Percentiles rank a stretch among this genome's conserved stretches.
These are phyloP conservation scores for Drosera capensis DNA, from an alignment of 148 eudicot genomes.

Conservation along the genomic window DNA sequence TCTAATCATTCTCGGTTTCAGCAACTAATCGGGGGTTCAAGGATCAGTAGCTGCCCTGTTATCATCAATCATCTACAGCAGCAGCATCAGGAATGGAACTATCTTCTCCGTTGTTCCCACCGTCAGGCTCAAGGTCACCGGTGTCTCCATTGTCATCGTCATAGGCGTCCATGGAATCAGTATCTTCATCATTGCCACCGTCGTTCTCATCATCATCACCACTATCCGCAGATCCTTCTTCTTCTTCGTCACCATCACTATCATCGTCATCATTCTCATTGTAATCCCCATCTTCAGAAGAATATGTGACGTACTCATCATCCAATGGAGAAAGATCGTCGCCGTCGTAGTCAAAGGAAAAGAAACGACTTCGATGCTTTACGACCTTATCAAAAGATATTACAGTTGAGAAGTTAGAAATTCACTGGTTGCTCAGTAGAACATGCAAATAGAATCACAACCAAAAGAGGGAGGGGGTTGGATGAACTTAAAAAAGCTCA, in stretches of 20 bases:
- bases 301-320: too few species aligned
- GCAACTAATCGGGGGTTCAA: constrained; percentile 22
- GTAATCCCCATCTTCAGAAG: constrained; percentile 2
- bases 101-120: constrained; percentile 8
- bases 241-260: constrained; percentile 1
- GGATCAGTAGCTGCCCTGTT: constrained; percentile 22
- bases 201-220: constrained; percentile 10
- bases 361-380: constrained; percentile 15
- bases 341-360: constrained; percentile 12
- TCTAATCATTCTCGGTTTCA: constrained; percentile 34
- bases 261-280: constrained; percentile 6
- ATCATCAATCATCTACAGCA: constrained; percentile 16
- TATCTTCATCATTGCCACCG: constrained; percentile 7
- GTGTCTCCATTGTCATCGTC: neutral
- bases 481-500: neutral
- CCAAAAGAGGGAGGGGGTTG: neutral
- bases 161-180: constrained; percentile 3
- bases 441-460: neutral
- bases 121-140: constrained; percentile 7
- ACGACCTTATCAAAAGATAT: constrained; percentile 21
- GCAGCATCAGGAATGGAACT: constrained; percentile 10
- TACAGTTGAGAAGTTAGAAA: constrained; percentile 19
- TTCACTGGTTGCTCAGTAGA: neutral
- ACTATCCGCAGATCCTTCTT: constrained; percentile 4
- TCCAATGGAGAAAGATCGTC: constrained; percentile 7